Evolutionary conservation across 768 basidiomycete genomes (phyloP).

Genomic region (Suillus discolor): DNA sequence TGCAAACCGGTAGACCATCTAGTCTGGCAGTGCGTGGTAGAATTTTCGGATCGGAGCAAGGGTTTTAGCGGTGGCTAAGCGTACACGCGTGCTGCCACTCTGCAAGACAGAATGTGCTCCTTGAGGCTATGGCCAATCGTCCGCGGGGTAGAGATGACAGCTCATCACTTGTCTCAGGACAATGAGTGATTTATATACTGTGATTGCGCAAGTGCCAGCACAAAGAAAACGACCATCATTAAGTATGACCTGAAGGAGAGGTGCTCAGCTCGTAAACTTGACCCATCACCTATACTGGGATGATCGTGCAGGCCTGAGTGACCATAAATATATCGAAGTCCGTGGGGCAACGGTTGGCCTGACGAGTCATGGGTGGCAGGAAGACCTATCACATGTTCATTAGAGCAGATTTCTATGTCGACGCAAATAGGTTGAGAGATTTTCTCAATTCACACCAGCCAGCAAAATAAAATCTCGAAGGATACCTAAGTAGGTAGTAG

Average conservation of each 20-base stretch:
- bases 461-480: neutral
- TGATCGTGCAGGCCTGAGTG: neutral
- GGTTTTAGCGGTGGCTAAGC: neutral
- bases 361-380: neutral
- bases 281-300: neutral
- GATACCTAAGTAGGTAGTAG: neutral
- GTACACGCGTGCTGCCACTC: neutral
- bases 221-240: neutral
- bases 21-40: neutral
- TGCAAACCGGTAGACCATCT: neutral
- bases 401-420: neutral
- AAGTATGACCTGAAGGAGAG: neutral
- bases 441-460: neutral
- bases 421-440: neutral
- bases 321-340: neutral
- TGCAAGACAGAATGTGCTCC: neutral
- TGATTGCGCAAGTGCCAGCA: neutral
- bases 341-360: neutral
- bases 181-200: neutral
- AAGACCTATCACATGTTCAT: neutral
- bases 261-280: neutral
- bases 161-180: neutral
- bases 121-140: neutral
- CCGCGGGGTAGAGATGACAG: slow-evolving; percentile 2
- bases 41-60: neutral